phyloP scores from a whole-genome alignment of 768 basidiomycete genomes.

The Agrocybe praecox region DNA sequence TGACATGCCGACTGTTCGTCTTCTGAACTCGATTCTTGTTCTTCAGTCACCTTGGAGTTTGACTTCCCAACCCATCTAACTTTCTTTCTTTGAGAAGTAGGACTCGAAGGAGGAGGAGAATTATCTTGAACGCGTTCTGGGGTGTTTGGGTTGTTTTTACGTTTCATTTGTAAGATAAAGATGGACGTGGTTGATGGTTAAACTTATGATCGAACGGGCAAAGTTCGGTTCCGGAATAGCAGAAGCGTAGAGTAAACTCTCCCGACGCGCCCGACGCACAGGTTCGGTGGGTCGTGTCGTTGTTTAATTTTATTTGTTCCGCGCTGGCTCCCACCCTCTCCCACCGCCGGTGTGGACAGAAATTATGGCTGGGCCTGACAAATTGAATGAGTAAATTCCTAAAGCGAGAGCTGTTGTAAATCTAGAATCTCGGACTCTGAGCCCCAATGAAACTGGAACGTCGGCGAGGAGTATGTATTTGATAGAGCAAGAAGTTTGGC shows the following conservation, averaged over 20 bases:
- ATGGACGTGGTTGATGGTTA: too few relatives aligned
- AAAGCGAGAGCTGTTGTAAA: too few relatives aligned
- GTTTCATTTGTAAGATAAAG: not conserved
- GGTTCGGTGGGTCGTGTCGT: too few relatives aligned
- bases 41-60: constrained; percentile 3
- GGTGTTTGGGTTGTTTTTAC: not conserved
- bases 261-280: too few relatives aligned
- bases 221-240: too few relatives aligned
- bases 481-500: not conserved
- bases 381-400: too few relatives aligned
- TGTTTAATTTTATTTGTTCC: too few relatives aligned
- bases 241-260: too few relatives aligned
- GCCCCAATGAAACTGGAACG: not conserved
- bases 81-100: constrained; percentile 24
- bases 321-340: too few relatives aligned
- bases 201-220: too few relatives aligned
- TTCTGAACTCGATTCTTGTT: constrained; percentile 18
- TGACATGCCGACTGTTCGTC: constrained; percentile 9
- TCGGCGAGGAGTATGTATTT: not conserved
- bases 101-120: constrained; percentile 1
- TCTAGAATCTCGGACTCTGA: not conserved
- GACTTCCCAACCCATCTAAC: constrained; percentile 36
- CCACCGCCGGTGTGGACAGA: too few relatives aligned
- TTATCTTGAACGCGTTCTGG: not conserved
- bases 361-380: too few relatives aligned